Evolutionary conservation across 768 basidiomycete genomes (phyloP), one percentile per base, ranked within the genome.

Genomic region (Phylloporus rhodoxanthus): DNA sequence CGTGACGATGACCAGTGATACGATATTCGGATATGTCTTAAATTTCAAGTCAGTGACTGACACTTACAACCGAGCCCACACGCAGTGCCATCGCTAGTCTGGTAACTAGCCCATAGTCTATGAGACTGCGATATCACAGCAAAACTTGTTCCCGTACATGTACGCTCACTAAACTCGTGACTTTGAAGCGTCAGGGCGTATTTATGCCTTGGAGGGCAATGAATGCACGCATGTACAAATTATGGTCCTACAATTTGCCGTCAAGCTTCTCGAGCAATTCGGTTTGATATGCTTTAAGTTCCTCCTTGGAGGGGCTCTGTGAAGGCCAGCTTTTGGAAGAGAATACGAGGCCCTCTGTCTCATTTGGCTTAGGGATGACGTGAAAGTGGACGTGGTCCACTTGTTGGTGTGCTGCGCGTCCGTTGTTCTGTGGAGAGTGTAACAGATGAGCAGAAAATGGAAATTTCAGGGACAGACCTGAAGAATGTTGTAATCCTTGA

Each of bases 381-480:
- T 97, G 92, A 71, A 92, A 92, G 66, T 95, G 91, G 13, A 92
- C 91, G 59, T 95, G 92, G 47, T 83, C 79, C 23, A 95, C 91
- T 45, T 79, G 72, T 70, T 81, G 82, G 61, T 78, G 83, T 47
- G 78, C 85, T 57, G 77, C 68, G 34, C 71, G 65, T 4, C 85
- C 85, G 58, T 87, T 87, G 71, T 87, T 87, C 82, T 84, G 55
- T 26, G 15, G 19, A 3, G 8, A 3, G 17, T 19, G 20, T 6
- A 23, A 7, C 11, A 13, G 3, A 9, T 20, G 14, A 26, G 8
- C 17, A 8, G 23, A 19, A 11, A 0, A 11, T 15, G 4, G 32
- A 1, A 2, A 8, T 36, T 2, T 36, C 7, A 4, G 4, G 32
- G 10, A 39, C 48, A 17, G 11, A 75, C 81, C 73, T 84, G 84